Evolutionary conservation across 2,329 filamentous ascomycete species (phyloP).

Genomic region (Pseudocercospora eumusae): DNA sequence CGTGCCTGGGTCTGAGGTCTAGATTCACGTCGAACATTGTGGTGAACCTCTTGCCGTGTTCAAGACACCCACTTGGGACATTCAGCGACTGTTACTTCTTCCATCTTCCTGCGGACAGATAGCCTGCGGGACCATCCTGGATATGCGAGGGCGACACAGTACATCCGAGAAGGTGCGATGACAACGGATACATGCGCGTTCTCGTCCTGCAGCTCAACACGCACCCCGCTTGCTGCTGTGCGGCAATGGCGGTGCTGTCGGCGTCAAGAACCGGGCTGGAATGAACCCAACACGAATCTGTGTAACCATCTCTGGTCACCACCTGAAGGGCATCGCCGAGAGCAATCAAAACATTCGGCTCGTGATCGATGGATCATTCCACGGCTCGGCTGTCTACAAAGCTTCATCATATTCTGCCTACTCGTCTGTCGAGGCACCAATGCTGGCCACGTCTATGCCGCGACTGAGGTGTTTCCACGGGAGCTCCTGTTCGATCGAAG

Average conservation of each 20-base stretch:
- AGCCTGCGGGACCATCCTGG: slow-evolving; percentile 16
- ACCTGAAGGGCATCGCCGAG: slow-evolving; percentile 19
- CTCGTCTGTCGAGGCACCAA: slow-evolving; percentile 28
- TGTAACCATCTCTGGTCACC: slow-evolving; percentile 26
- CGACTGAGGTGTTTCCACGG: slow-evolving; percentile 19
- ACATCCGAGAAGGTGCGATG: slow-evolving; percentile 33
- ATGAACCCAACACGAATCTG: slow-evolving; percentile 29
- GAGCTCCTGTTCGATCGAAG: slow-evolving; percentile 36
- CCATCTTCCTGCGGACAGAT: neutral
- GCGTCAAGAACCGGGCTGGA: slow-evolving; percentile 26
- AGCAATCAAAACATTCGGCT: slow-evolving; percentile 18
- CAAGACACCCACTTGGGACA: slow-evolving; percentile 12
- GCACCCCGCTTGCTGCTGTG: slow-evolving; percentile 29
- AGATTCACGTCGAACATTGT: slow-evolving; percentile 15
- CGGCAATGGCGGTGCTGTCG: slow-evolving; percentile 20
- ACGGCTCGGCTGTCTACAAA: slow-evolving; percentile 2
- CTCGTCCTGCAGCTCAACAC: slow-evolving; percentile 34
- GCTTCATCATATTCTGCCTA: slow-evolving; percentile 28
- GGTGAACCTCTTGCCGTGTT: slow-evolving; percentile 10
- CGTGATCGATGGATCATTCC: slow-evolving; percentile 11
- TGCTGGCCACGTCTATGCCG: slow-evolving; percentile 25
- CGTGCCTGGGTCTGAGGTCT: slow-evolving; percentile 21
- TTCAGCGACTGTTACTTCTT: neutral
- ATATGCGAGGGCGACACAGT: slow-evolving; percentile 29
- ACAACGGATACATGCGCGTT: slow-evolving; percentile 27